Base-by-base conservation (phyloP, 2,329 filamentous ascomycete genomes). In the Sclerotinia nivalis region DNA sequence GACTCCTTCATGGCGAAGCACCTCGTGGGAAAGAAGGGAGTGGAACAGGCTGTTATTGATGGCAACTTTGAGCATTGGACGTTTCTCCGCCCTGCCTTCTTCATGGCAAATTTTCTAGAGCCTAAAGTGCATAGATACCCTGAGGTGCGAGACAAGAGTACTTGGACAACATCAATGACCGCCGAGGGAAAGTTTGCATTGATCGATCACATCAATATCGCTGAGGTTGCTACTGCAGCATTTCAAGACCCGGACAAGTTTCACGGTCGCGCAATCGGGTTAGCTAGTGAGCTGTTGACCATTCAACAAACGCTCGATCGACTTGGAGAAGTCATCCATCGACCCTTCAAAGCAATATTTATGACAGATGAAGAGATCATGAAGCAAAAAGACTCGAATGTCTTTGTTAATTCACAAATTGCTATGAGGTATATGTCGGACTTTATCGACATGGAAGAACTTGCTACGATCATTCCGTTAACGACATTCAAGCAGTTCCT, bases 41-140 rank as follows among this genome's bases (percentile, higher is more conserved):
- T 66, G 18, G 45, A 55, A 31, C 47, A 66, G 20, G 62, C 22
- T 13, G 45, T 52, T 10, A 18, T 37, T 13, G 62, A 52, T 34
- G 28, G 12, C 8, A n/a, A 20, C 3, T 54, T 40, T 37, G 22
- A 34, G 20, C 4, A 37, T 25, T 66, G 45, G 28, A 66, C 22
- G 0, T n/a, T 66, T 54, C 49, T 66, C 28, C 62, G 49, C 4
- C 47, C 47, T 22, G 25, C 45, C 5, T 28, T 66, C 4, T 66
- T 55, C 37, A 66, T 66, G 49, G 31, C 49, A 4, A 66, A 66
- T 54, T 55, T 54, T 28, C 37, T 66, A 12, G n/a, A 52, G 22
- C 62, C 62, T 2, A 52, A 40, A 18, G 31, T 55, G 15, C 13
- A 47, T 15, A 28, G 43, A 47, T 66, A 40, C 22, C 28, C 34